Conservation (phyloP, 345 rosid species). For the Gossypium bickii region DNA sequence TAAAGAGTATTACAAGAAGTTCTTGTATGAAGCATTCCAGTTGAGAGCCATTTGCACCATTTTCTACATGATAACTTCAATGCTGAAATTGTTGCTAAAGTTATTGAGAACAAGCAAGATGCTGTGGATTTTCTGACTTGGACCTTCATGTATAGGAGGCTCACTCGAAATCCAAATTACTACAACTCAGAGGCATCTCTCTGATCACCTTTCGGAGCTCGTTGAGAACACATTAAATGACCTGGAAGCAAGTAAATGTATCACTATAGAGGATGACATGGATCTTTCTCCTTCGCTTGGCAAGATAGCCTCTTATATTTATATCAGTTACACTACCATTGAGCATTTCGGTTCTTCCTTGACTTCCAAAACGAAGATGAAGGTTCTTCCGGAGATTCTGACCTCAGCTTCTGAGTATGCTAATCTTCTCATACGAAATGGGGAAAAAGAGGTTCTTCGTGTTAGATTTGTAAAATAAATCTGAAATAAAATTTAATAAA, state of each 20-base stretch:
- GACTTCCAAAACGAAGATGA: constrained; percentile 88
- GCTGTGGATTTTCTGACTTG: constrained; percentile 94
- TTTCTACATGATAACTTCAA: constrained; percentile 83
- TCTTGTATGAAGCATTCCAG: constrained; percentile 90
- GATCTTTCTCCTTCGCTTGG: constrained; percentile 79
- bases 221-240: constrained; percentile 79
- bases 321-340: constrained; percentile 78
- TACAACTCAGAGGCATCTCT: constrained; percentile 94
- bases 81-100: constrained; percentile 78
- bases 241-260: constrained; percentile 77
- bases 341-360: constrained; percentile 84
- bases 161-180: constrained; percentile 89
- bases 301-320: constrained; percentile 81
- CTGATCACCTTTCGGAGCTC: constrained; percentile 95
- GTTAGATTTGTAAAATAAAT: too few species aligned
- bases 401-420: constrained; percentile 91
- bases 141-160: constrained; percentile 94
- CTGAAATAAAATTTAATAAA: too few species aligned
- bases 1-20: constrained; percentile 90
- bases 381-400: constrained; percentile 82
- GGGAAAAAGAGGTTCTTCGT: constrained; percentile 71
- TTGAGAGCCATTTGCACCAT: constrained; percentile 89
- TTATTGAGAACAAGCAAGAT: constrained; percentile 87
- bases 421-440: constrained; percentile 67
- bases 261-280: constrained; percentile 70